Evolutionary conservation across 306 rosid species (phyloP), one percentile per base, ranked within the genome.

Genomic region (Astragalus membranaceus): DNA sequence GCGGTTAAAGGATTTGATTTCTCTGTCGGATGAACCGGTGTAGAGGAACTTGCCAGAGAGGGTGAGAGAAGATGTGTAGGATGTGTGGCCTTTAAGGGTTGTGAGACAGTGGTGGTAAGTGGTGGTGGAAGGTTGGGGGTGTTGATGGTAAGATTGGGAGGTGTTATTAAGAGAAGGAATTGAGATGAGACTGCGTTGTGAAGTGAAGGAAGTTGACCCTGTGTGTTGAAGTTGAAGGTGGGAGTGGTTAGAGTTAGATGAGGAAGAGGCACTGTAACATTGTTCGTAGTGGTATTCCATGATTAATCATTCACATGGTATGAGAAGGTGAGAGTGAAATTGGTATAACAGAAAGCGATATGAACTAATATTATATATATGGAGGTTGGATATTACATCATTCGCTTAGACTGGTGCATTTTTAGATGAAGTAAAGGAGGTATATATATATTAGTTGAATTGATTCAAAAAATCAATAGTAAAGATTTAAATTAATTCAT

Each of bases 21-120:
- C 92, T 42, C 86, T 12, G 78, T 89, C 89, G 6, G 97, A 89
- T 15, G 97, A 88, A 41, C 96, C 98, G 0, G 89, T 74, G 67
- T 80, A 87, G 86, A 93, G 83, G 80, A 87, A 83, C 29, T 88
- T 84, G 0, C 92, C 92, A 5, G 83, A 73, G 14, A 90, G 72
- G 23, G 86, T 67, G 10, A 93, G 77, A 48, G 89, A 90, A 76
- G 98, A 88, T 51, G 78, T 59, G 87, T 83, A 85, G 55, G 98
- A 88, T 54, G 79, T 77, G 75, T 80, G 82, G 54, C 78, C 81
- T 48, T 78, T 83, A 73, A 91, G 75, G 66, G 97, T 91, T 53
- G 91, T 55, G 49, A 88, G 76, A 51, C 88, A 82, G 74, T 78
- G 79, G 73, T 84, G 74, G 64, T 70, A 53, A 67, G 72, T 12